Evolutionary conservation across 495 filamentous ascomycete species (phyloP), one percentile per base, ranked within the genome.

Genomic region (Terfezia claveryi): DNA sequence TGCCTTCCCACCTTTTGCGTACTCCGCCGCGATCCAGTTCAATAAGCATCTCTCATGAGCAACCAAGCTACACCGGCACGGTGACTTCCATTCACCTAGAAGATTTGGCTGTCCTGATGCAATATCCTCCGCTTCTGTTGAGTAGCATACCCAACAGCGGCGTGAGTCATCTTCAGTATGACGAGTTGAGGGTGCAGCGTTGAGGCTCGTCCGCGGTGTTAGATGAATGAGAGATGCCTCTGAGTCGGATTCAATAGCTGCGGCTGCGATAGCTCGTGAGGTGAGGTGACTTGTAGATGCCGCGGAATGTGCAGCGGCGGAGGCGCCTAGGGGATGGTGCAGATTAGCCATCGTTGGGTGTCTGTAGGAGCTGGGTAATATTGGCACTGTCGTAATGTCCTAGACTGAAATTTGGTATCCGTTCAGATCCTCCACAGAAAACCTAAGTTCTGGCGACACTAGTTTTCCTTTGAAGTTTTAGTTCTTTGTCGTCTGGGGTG

Each of bases 61-160:
- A 53, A 82, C 82, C 37, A 98, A 71, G 20, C 81, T 83, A 69
- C 91, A 98, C 0, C 80, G 81, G 67, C 91, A 98, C 8, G 91
- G 86, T 20, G 76, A 81, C 16, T 83, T 79, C 87, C 89, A 96
- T 63, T 81, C 74, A 23, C 74, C 73, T 6, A 23, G 5, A n/a
- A 72, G 66, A 23, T 78, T 78, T 0, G 64, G 59, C 5, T 77
- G 71, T 41, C 75, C 72, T 37, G 71, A 73, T 54, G 86, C 81
- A 12, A 51, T n/a, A 59, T 94, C 85, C 23, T 80, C 87, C 58
- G 87, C 80, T 59, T 89, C 85, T 54, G 75, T 75, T 32, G 61
- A 60, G 62, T 91, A 84, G 70, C 91, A 98, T 62, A 98, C 88
- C 82, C 86, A 95, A 68, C 91, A 98, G 79, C 27, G 81, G 67